A percentile compares a stretch with the other conserved stretches of the same genome.
Evolutionary conservation across 2,329 filamentous ascomycete species (phyloP).

Genomic region (Clonostachys chloroleuca): DNA sequence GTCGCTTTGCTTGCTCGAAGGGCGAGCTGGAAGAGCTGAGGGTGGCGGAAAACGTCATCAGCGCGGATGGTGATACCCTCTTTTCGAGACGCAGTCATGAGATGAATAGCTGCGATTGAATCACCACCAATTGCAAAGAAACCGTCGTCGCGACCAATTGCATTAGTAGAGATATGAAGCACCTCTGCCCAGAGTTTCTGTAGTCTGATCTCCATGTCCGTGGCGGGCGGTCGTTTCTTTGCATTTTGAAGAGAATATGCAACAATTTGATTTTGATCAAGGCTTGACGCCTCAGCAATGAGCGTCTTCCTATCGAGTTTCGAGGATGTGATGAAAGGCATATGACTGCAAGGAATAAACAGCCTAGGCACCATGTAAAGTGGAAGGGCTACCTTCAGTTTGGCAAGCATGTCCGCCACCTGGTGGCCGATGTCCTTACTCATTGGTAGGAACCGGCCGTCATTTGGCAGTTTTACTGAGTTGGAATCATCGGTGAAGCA

Average conservation of each 20-base stretch:
- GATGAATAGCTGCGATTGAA: constrained; percentile 8
- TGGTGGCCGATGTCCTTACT: neutral
- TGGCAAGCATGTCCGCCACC: constrained; percentile 1
- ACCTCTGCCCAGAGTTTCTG: constrained; percentile 21
- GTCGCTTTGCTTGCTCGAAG: neutral
- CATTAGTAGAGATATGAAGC: neutral
- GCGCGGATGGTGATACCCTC: constrained; percentile 4
- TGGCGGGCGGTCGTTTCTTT: constrained; percentile 6
- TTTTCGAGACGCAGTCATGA: constrained; percentile 3
- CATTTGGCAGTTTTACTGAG: neutral
- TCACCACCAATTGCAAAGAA: constrained; percentile 9
- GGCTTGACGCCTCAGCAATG: neutral
- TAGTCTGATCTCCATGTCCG: constrained; percentile 17
- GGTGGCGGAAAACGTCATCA: constrained; percentile 7
- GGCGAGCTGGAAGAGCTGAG: neutral
- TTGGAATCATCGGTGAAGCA: constrained; percentile 5
- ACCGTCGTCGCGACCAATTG: constrained; percentile 3
- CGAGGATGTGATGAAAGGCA: constrained; percentile 34
- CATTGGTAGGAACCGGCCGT: neutral
- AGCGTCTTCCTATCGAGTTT: constrained; percentile 22
- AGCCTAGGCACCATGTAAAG: constrained; percentile 36
- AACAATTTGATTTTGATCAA: constrained; percentile 5
- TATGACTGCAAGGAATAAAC: constrained; percentile 30
- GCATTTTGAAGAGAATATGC: constrained; percentile 15
- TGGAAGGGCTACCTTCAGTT: constrained; percentile 11